Evolutionary conservation across 495 filamentous ascomycete species (phyloP).

Genomic region (Xylaria sp.): DNA sequence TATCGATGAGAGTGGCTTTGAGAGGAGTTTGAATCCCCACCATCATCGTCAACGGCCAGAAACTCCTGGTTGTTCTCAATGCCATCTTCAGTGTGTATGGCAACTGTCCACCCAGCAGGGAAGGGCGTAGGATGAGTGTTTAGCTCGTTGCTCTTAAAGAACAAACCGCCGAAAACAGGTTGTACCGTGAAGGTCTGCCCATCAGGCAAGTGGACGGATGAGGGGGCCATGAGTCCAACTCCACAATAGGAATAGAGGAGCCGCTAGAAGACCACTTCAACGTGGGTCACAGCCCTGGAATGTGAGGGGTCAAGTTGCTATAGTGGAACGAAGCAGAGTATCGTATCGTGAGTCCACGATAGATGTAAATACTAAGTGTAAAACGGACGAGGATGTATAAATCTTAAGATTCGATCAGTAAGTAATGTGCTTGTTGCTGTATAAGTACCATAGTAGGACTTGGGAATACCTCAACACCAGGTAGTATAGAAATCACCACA

Average conservation of each 20-base stretch:
- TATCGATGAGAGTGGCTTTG: conserved; percentile 65
- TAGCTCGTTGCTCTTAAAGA: conserved; percentile 83
- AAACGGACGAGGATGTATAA: neutral
- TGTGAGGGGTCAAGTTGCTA: conserved; percentile 13
- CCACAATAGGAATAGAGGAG: neutral
- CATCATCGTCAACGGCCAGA: conserved; percentile 33
- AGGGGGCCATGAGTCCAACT: conserved; percentile 48
- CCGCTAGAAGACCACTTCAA: conserved; percentile 4
- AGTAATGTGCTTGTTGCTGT: neutral
- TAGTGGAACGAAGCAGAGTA: too few relatives aligned
- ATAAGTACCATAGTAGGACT: neutral
- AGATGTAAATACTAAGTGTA: neutral
- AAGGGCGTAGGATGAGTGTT: conserved; percentile 71
- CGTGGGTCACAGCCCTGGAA: neutral
- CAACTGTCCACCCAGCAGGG: conserved; percentile 86
- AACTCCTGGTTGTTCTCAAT: conserved; percentile 39
- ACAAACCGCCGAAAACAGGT: conserved; percentile 85
- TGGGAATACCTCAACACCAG: neutral
- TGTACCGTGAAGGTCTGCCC: conserved; percentile 81
- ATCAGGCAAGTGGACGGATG: conserved; percentile 75
- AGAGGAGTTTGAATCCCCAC: conserved; percentile 30
- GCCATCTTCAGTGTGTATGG: conserved; percentile 75
- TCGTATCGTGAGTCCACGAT: neutral
- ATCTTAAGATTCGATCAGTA: neutral
- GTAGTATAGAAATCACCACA: neutral